phyloP scores from a whole-genome alignment of 148 eudicot genomes.

The Pharnaceum exiguum region DNA sequence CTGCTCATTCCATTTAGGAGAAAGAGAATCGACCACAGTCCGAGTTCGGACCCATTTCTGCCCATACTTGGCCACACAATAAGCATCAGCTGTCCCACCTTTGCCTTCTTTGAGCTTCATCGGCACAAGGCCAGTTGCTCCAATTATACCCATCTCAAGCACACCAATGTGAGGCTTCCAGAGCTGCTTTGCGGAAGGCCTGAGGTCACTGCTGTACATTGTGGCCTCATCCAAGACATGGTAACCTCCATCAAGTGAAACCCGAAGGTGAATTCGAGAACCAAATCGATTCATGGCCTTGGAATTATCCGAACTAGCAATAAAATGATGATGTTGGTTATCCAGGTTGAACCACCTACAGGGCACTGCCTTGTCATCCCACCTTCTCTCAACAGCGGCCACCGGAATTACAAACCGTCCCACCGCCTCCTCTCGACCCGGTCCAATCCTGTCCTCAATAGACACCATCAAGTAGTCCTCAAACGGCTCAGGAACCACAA shows the following conservation, averaged over 20 bases:
- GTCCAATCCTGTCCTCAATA: conserved; percentile 68
- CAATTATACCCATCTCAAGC: conserved; percentile 86
- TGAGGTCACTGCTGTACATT: conserved; percentile 77
- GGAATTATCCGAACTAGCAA: conserved; percentile 31
- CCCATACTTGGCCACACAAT: conserved; percentile 93
- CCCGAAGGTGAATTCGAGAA: conserved; percentile 65
- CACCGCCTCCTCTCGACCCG: conserved; percentile 67
- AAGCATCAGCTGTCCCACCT: conserved; percentile 70
- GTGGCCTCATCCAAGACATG: conserved; percentile 92
- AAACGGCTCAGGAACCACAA: conserved; percentile 91
- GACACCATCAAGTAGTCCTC: conserved; percentile 72
- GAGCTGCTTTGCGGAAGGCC: conserved; percentile 89
- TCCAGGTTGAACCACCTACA: conserved; percentile 86
- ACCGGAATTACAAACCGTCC: conserved; percentile 62
- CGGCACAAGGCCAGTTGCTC: conserved; percentile 72
- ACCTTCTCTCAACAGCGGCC: conserved; percentile 43
- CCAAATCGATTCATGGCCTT: conserved; percentile 50
- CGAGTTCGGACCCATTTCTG: conserved; percentile 91
- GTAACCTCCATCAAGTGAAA: conserved; percentile 81
- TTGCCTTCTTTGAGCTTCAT: conserved; percentile 79
- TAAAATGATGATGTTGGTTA: conserved; percentile 20
- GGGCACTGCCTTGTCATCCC: conserved; percentile 58
- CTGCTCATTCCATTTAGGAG: conserved; percentile 96
- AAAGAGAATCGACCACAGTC: conserved; percentile 67
- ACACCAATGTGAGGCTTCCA: conserved; percentile 91